Evolutionary conservation across 805 yeast genomes (phyloP).

Genomic region (Yamadazyma tumulicola): DNA sequence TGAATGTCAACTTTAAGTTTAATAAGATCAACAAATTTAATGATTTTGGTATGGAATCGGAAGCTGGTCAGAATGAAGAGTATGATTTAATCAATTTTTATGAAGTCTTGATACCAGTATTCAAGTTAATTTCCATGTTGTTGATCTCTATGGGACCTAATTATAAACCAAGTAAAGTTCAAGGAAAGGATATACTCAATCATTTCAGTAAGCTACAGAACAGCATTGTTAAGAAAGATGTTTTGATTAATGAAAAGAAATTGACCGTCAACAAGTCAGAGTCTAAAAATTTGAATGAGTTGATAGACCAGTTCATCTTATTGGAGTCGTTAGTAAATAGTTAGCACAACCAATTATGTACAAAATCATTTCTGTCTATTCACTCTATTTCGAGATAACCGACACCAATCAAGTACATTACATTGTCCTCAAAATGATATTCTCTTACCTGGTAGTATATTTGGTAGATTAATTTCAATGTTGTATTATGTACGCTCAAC

Average conservation of each 20-base stretch:
- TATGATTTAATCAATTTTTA: conserved; percentile 36
- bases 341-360: background rate
- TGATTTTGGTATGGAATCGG: conserved; percentile 30
- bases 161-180: conserved; percentile 54
- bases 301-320: conserved; percentile 54
- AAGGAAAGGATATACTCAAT: conserved; percentile 48
- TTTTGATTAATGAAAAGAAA: conserved; percentile 26
- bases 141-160: conserved; percentile 75
- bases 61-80: conserved; percentile 48
- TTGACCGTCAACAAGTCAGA: conserved; percentile 24
- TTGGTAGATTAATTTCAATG: too few species aligned
- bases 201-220: conserved; percentile 54
- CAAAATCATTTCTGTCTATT: background rate
- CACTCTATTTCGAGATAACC: background rate
- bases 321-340: conserved; percentile 42
- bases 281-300: conserved; percentile 42
- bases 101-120: conserved; percentile 68
- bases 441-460: too few species aligned
- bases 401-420: too few species aligned
- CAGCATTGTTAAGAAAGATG: conserved; percentile 62
- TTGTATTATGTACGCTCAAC: too few species aligned
- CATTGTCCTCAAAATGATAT: too few species aligned
- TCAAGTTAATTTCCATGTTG: conserved; percentile 67
- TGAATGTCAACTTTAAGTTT: conserved; percentile 55
- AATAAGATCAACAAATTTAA: conserved; percentile 17